Evolutionary conservation across 177 flowering plant genomes (phyloP).

Genomic region (Vitis hybrid): DNA sequence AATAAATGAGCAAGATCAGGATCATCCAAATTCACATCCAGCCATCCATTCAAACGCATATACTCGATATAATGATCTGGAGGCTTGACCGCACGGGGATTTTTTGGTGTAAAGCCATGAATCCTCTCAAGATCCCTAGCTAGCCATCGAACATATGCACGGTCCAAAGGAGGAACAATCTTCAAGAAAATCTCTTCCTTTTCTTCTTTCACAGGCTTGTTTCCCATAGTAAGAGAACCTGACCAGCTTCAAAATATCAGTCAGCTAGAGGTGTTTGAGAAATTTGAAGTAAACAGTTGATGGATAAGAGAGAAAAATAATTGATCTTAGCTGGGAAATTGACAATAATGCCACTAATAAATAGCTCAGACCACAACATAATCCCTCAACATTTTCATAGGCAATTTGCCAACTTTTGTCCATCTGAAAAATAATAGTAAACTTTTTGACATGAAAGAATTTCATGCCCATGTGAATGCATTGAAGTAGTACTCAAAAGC

Average conservation of each 20-base stretch:
- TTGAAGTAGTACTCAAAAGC: too few species aligned
- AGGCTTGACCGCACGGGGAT: constrained; percentile 59
- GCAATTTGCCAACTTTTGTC: too few species aligned
- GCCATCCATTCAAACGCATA: constrained; percentile 79
- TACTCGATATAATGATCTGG: constrained; percentile 77
- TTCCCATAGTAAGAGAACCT: constrained; percentile 56
- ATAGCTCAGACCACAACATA: too few species aligned
- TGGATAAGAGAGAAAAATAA: too few species aligned
- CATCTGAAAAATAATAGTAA: too few species aligned
- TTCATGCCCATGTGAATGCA: too few species aligned
- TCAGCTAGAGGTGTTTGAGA: not conserved
- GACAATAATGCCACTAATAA: too few species aligned
- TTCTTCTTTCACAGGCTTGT: constrained; percentile 60
- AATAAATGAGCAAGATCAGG: constrained; percentile 84
- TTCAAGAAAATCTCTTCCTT: constrained; percentile 53
- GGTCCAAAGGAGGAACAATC: constrained; percentile 71
- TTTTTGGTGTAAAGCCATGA: constrained; percentile 60
- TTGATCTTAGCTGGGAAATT: too few species aligned
- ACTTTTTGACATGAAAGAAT: too few species aligned
- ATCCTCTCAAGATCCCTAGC: constrained; percentile 72
- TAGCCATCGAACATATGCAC: constrained; percentile 64
- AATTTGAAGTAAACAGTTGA: not conserved
- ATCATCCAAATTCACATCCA: constrained; percentile 77
- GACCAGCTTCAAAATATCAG: not conserved
- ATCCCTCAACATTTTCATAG: too few species aligned